These are phyloP conservation scores for Lachnum nothofagi DNA, from an alignment of 2,329 filamentous ascomycete species.

Conservation along the genomic window DNA sequence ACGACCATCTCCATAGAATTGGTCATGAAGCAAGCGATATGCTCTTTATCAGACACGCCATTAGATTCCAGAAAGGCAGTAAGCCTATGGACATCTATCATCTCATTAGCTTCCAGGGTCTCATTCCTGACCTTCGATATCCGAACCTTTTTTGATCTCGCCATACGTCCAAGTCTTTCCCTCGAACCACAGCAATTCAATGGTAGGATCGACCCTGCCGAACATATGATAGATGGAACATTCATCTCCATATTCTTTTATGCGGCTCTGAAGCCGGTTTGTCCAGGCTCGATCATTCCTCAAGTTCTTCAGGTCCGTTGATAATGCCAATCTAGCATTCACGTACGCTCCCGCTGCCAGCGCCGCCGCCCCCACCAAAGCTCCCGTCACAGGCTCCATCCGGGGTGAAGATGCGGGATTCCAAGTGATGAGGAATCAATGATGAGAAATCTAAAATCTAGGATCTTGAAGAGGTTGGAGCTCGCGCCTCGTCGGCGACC, in stretches of 20 bases:
- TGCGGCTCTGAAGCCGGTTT: constrained; percentile 34
- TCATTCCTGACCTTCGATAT: too few species aligned
- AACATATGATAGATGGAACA: constrained; percentile 41
- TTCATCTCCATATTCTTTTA: constrained; percentile 36
- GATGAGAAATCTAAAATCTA: too few species aligned
- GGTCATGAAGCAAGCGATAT: constrained; percentile 42
- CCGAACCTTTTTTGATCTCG: constrained; percentile 40
- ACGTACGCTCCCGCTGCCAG: constrained; percentile 37
- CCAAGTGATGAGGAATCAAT: neutral
- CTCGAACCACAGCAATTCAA: constrained; percentile 45
- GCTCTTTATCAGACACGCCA: constrained; percentile 37
- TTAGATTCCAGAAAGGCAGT: constrained; percentile 38
- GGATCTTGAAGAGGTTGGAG: too few species aligned
- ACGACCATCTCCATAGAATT: constrained; percentile 47
- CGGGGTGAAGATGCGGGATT: neutral
- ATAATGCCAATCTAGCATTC: constrained; percentile 40
- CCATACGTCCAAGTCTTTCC: constrained; percentile 43
- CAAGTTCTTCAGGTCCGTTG: constrained; percentile 36
- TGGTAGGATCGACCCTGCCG: constrained; percentile 35
- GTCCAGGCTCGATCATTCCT: constrained; percentile 32
- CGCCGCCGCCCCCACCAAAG: constrained; percentile 17
- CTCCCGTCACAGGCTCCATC: constrained; percentile 18
- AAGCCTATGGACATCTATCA: constrained; percentile 40
- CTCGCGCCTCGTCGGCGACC: too few species aligned
- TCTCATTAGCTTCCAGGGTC: too few species aligned